A percentile compares a stretch with the other conserved stretches of the same genome.
phyloP scores from a whole-genome alignment of 805 yeast species.

The Isabelozyma heimii region DNA sequence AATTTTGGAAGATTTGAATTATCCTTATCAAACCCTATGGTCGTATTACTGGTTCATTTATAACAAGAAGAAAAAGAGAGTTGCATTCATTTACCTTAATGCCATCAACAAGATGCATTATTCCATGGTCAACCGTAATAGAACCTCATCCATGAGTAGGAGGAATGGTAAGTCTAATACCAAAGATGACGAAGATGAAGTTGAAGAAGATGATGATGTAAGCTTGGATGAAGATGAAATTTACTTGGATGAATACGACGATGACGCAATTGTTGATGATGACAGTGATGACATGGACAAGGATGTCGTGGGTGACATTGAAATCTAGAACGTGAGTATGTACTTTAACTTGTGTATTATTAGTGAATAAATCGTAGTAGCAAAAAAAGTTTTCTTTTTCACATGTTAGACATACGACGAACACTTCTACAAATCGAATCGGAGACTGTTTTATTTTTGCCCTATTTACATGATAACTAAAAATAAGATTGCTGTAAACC shows the following conservation, averaged over 20 bases:
- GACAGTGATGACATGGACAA: slow-evolving; percentile 17
- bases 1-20: slow-evolving; percentile 56
- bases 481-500: too few species aligned
- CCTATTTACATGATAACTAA: too few species aligned
- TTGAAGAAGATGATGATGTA: slow-evolving; percentile 21
- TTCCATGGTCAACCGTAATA: slow-evolving; percentile 24
- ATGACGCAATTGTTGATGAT: slow-evolving; percentile 17
- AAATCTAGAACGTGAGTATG: slow-evolving; percentile 18
- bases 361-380: too few species aligned
- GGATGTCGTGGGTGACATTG: slow-evolving; percentile 39
- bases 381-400: too few species aligned
- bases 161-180: slow-evolving; percentile 6
- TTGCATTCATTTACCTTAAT: slow-evolving; percentile 76
- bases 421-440: too few species aligned
- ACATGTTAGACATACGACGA: too few species aligned
- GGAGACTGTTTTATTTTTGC: too few species aligned
- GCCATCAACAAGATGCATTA: slow-evolving; percentile 42
- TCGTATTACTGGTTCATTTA: slow-evolving; percentile 86
- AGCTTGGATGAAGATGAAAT: slow-evolving; percentile 20
- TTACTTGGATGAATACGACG: slow-evolving; percentile 20
- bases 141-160: slow-evolving; percentile 8
- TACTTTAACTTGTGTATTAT: neutral
- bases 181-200: slow-evolving; percentile 20
- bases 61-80: slow-evolving; percentile 88
- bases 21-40: slow-evolving; percentile 57